Evolutionary conservation across 1,139 yeast genomes (phyloP).

Genomic region (Citeromyces siamensis): DNA sequence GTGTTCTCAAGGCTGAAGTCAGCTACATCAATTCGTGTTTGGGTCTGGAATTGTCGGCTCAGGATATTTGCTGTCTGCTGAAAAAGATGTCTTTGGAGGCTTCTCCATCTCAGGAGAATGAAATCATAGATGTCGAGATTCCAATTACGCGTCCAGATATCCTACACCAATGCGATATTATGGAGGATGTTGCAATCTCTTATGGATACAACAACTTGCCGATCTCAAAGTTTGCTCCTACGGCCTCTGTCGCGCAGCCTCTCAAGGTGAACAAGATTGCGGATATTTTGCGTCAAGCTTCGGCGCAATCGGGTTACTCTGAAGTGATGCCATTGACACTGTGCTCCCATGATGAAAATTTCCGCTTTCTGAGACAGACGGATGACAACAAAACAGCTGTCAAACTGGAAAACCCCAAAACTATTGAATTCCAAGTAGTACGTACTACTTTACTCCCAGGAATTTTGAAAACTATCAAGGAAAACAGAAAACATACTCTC

Average conservation of each 20-base stretch:
- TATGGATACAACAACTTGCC: slow-evolving; percentile 87
- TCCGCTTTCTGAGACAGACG: slow-evolving; percentile 60
- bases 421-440: slow-evolving; percentile 93
- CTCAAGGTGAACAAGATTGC: slow-evolving; percentile 84
- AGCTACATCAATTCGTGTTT: slow-evolving; percentile 85
- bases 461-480: slow-evolving; percentile 86
- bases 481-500: slow-evolving; percentile 89
- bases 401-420: slow-evolving; percentile 90
- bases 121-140: slow-evolving; percentile 54
- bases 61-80: slow-evolving; percentile 57
- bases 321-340: slow-evolving; percentile 94
- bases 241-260: slow-evolving; percentile 76
- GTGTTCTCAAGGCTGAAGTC: slow-evolving; percentile 64
- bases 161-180: slow-evolving; percentile 93
- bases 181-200: slow-evolving; percentile 98
- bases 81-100: slow-evolving; percentile 76
- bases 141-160: slow-evolving; percentile 96
- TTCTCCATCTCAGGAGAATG: slow-evolving; percentile 33
- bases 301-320: slow-evolving; percentile 92
- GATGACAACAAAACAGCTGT: slow-evolving; percentile 79
- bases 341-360: slow-evolving; percentile 95
- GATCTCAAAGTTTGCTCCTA: slow-evolving; percentile 71
- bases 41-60: slow-evolving; percentile 62
- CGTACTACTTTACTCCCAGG: slow-evolving; percentile 94
- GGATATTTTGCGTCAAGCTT: slow-evolving; percentile 82